Evolutionary conservation across 768 basidiomycete genomes (phyloP), one percentile per base, ranked within the genome.

Genomic region (Boletus tylopilopsis): DNA sequence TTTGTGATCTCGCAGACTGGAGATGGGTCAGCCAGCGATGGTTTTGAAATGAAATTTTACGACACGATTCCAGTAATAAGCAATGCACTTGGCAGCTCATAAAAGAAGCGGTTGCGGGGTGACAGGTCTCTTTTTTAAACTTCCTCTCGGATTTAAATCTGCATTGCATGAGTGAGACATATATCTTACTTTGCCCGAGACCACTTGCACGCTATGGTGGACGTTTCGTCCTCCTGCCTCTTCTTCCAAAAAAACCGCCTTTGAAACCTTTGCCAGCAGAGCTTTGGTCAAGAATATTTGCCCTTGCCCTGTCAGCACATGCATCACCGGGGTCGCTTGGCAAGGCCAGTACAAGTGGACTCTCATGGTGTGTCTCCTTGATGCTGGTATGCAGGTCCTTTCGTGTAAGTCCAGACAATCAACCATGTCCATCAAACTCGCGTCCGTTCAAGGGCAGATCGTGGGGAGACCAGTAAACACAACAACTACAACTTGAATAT

Each of bases 201-300:
- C 86, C 84, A 1, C 83, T 82, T 56, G 84, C 80, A 34, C 75
- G 71, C 39, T 63, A 61, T 47, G 73, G 85, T 15, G 84, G 86
- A 39, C 73, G 73, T 25, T 73, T 90, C 24, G 65, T 85, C 13
- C 75, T 91, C 12, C 67, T 90, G 0, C 87, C 87, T 15, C 74
- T 91, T 16, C 74, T 90, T 12, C 87, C 85, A 12, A 63, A 73
- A 6, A 74, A 68, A 35, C 75, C 73, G 22, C 74, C 75, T 16
- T 54, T 75, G 41, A 79, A 76, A 53, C 69, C 79, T 24, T 71
- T 91, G 16, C 89, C 89, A 2, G 67, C 71, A 4, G 89, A 90
- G 69, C 62, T 90, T 53, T 90, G 89, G 89, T 69, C 75, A 6
- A 75, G 74, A 32, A 80, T 91, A 42, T 74, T 90, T 44, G 62